Conservation (phyloP, 2,329 filamentous ascomycete genomes). For the Ceratocystis huliohia region DNA sequence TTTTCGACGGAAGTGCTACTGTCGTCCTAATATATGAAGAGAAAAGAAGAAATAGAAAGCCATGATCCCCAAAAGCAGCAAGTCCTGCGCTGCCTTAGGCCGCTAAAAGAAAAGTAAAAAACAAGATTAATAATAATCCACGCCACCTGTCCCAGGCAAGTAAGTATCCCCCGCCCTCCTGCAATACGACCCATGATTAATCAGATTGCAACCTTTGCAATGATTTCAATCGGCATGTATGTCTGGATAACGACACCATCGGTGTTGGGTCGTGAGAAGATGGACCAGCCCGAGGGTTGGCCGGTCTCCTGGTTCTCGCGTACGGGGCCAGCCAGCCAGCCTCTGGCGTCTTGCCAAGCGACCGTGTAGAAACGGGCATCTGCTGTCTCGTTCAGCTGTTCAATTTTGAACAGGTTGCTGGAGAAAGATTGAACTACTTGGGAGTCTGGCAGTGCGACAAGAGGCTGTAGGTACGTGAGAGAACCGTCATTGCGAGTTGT, state of each 20-base stretch:
- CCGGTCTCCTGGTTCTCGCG: not conserved
- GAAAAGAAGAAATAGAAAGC: conserved; percentile 1
- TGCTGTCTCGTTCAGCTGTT: not conserved
- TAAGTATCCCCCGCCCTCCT: not conserved
- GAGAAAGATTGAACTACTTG: not conserved
- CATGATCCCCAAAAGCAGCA: not conserved
- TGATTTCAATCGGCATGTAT: conserved; percentile 13
- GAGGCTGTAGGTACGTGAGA: not conserved
- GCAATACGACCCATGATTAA: not conserved
- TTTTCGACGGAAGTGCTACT: not conserved
- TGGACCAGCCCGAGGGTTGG: not conserved
- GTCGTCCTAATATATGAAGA: not conserved
- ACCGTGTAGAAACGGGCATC: conserved; percentile 9
- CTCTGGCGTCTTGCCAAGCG: not conserved
- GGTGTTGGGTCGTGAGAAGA: conserved; percentile 1
- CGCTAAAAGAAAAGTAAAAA: conserved; percentile 4
- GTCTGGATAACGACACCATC: not conserved
- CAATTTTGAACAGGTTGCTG: conserved; percentile 1
- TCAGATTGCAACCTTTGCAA: conserved; percentile 15
- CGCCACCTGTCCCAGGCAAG: not conserved
- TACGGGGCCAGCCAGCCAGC: conserved; percentile 17
- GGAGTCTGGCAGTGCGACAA: not conserved
- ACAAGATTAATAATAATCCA: not conserved
- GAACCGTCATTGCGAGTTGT: not conserved
- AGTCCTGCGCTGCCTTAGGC: conserved; percentile 1